Conservation (phyloP, 805 yeast genomes). For the Lachancea nothofagi region DNA sequence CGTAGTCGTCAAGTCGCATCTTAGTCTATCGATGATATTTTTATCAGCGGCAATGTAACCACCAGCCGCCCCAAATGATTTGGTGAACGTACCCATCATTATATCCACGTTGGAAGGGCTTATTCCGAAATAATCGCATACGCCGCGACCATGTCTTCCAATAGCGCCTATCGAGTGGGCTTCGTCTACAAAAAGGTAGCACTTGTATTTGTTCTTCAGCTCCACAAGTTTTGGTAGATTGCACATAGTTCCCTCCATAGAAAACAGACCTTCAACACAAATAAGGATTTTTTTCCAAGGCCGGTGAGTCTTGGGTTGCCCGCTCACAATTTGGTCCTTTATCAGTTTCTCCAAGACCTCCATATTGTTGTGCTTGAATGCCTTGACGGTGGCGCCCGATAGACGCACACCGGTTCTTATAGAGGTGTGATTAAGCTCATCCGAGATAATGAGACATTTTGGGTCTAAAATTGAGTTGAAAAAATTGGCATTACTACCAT, state of each 20-base stretch:
- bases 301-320: slow-evolving; percentile 91
- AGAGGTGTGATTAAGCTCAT: slow-evolving; percentile 92
- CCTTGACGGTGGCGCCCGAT: slow-evolving; percentile 88
- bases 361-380: slow-evolving; percentile 91
- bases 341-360: slow-evolving; percentile 65
- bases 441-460: slow-evolving; percentile 86
- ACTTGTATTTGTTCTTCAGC: slow-evolving; percentile 76
- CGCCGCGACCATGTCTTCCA: slow-evolving; percentile 91
- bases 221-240: slow-evolving; percentile 71
- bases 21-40: slow-evolving; percentile 63
- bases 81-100: slow-evolving; percentile 96
- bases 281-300: slow-evolving; percentile 89
- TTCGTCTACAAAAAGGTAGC: slow-evolving; percentile 89
- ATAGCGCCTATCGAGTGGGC: slow-evolving; percentile 99
- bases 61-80: slow-evolving; percentile 98
- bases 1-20: slow-evolving; percentile 66
- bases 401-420: slow-evolving; percentile 91
- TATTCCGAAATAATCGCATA: slow-evolving; percentile 86
- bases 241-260: slow-evolving; percentile 89
- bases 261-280: slow-evolving; percentile 87
- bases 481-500: slow-evolving; percentile 87
- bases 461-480: slow-evolving; percentile 80
- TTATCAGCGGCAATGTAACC: slow-evolving; percentile 86
- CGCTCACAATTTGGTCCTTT: slow-evolving; percentile 82
- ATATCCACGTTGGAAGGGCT: slow-evolving; percentile 74